These are phyloP conservation scores for Pythium sp. DNA, from an alignment of 352 stramenopile species.

Conservation along the genomic window DNA sequence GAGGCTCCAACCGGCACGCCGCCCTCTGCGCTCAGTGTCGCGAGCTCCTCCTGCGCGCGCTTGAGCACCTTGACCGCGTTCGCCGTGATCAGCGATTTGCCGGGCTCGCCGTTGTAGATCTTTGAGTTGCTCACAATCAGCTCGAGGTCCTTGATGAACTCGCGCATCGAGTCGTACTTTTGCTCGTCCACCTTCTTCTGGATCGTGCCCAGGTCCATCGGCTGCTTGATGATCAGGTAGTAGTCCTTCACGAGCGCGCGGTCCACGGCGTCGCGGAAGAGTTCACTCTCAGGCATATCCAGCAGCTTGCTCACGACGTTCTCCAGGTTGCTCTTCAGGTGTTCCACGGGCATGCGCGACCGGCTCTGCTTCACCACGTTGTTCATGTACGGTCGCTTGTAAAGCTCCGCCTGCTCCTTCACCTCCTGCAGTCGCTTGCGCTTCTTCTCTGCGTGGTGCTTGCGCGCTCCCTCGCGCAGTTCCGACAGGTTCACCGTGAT, in stretches of 20 bases:
- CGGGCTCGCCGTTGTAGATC: slow-evolving; percentile 74
- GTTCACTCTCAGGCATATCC: slow-evolving; percentile 74
- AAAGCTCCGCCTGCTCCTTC: slow-evolving; percentile 72
- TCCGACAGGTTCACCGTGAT: slow-evolving; percentile 79
- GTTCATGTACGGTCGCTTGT: slow-evolving; percentile 80
- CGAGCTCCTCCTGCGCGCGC: slow-evolving; percentile 70
- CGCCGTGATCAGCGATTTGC: slow-evolving; percentile 66
- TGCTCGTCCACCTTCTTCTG: slow-evolving; percentile 59
- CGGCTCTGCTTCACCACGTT: slow-evolving; percentile 69
- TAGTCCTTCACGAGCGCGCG: slow-evolving; percentile 64
- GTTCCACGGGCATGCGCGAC: slow-evolving; percentile 70
- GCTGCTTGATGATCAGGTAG: slow-evolving; percentile 83
- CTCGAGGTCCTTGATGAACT: slow-evolving; percentile 86
- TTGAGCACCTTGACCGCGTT: slow-evolving; percentile 79
- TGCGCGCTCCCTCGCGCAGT: slow-evolving; percentile 66
- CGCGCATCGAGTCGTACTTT: slow-evolving; percentile 79
- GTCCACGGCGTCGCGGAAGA: slow-evolving; percentile 74
- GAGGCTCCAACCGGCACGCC: not conserved
- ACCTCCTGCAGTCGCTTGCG: slow-evolving; percentile 72
- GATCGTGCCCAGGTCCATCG: slow-evolving; percentile 77
- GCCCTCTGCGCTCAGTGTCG: slow-evolving; percentile 39
- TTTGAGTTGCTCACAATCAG: slow-evolving; percentile 86
- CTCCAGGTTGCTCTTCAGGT: slow-evolving; percentile 66
- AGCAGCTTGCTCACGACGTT: slow-evolving; percentile 64
- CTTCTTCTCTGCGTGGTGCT: slow-evolving; percentile 80